These are phyloP conservation scores for Solanum gracilifrons DNA, from an alignment of 257 asterid genomes.

Conservation along the genomic window DNA sequence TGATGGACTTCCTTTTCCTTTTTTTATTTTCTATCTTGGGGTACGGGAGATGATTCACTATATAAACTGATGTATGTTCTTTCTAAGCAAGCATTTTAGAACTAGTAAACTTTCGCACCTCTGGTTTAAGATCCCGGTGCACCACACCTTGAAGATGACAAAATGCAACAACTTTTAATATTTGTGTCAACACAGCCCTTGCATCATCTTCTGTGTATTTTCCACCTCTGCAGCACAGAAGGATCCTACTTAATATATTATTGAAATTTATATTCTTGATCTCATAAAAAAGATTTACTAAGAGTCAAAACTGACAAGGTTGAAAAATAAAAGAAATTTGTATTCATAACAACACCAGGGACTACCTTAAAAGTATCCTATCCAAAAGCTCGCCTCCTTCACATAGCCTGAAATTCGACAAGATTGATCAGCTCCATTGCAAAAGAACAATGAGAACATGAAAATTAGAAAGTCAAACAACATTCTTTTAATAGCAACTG, in stretches of 20 bases:
- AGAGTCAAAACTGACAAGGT: not conserved
- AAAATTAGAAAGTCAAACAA: not conserved
- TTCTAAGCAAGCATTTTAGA: not conserved
- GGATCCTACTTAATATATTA: not conserved
- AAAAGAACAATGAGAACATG: not conserved
- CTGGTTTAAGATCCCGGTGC: constrained; percentile 69
- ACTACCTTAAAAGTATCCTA: constrained; percentile 46
- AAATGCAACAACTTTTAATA: constrained; percentile 41
- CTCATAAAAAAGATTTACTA: not conserved
- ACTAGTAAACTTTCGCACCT: constrained; percentile 25
- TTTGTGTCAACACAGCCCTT: constrained; percentile 42
- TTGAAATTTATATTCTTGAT: not conserved
- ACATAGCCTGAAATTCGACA: constrained; percentile 35
- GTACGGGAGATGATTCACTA: not conserved
- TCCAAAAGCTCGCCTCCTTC: constrained; percentile 61
- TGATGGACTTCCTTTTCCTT: not conserved
- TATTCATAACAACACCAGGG: not conserved
- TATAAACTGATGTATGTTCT: not conserved
- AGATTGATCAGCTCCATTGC: not conserved
- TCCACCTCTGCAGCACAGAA: constrained; percentile 42
- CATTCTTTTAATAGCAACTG: not conserved
- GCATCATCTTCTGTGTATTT: constrained; percentile 61
- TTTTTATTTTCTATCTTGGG: not conserved
- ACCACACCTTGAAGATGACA: constrained; percentile 77
- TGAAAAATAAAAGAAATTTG: not conserved